phyloP scores from a whole-genome alignment of 2,329 filamentous ascomycete genomes.

The Aspergillus uvarum region DNA sequence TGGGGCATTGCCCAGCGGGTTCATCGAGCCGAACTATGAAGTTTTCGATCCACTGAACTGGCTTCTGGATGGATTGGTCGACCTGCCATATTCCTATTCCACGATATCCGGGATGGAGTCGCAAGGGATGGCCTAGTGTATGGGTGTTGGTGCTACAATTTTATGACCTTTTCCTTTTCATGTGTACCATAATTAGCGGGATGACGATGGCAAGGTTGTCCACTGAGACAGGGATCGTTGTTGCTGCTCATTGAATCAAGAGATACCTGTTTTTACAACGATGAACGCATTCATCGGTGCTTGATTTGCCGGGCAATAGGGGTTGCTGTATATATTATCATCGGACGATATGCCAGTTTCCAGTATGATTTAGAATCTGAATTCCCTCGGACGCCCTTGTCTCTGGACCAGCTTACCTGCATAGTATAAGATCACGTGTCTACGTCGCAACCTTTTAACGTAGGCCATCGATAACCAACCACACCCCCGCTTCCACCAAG shows the following conservation, averaged over 20 bases:
- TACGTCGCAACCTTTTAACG: too few relatives aligned
- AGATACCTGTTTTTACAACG: not conserved
- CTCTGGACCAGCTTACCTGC: too few relatives aligned
- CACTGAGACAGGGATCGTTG: not conserved
- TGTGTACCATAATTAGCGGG: slow-evolving; percentile 5
- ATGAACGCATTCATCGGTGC: not conserved
- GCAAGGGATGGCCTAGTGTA: slow-evolving; percentile 31
- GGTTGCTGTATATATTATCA: too few relatives aligned
- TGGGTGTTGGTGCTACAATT: not conserved
- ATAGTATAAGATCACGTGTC: too few relatives aligned
- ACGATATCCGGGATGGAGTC: slow-evolving; percentile 53
- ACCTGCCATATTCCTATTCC: slow-evolving; percentile 70
- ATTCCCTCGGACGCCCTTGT: too few relatives aligned
- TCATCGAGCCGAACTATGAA: slow-evolving; percentile 72
- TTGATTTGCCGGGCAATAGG: too few relatives aligned
- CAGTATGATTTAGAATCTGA: too few relatives aligned
- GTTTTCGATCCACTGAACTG: slow-evolving; percentile 92
- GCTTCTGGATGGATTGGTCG: slow-evolving; percentile 83
- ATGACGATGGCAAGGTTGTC: not conserved
- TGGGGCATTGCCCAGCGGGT: slow-evolving; percentile 46
- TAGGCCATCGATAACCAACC: too few relatives aligned
- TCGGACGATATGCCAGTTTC: too few relatives aligned
- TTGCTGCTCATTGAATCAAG: not conserved
- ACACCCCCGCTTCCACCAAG: too few relatives aligned
- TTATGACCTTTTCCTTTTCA: slow-evolving; percentile 5